These are phyloP conservation scores for Pichia sp. DNA, from an alignment of 1,139 yeast genomes.

Conservation along the genomic window DNA sequence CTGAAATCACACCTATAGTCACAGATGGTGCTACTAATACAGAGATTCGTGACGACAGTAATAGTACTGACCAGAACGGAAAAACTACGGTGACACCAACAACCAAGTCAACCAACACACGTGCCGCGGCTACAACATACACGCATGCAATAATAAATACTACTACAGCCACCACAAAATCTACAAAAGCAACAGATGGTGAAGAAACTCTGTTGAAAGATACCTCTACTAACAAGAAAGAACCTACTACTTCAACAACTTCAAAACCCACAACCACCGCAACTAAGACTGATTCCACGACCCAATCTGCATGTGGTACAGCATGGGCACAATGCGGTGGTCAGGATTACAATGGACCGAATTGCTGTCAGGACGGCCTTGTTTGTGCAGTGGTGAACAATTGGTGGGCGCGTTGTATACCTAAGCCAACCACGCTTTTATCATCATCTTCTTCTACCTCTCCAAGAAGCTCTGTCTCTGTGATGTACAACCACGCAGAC, in stretches of 20 bases:
- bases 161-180: background rate
- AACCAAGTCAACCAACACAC: background rate
- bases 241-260: slow-evolving; percentile 1
- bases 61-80: background rate
- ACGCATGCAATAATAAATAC: background rate
- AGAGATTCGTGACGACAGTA: too few relatives aligned
- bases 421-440: background rate
- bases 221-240: background rate
- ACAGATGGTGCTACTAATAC: too few relatives aligned
- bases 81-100: background rate
- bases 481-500: too few relatives aligned
- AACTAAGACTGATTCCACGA: background rate
- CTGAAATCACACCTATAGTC: too few relatives aligned
- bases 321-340: slow-evolving; percentile 31
- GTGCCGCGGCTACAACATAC: background rate
- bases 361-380: slow-evolving; percentile 26
- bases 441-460: background rate
- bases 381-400: slow-evolving; percentile 22
- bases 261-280: slow-evolving; percentile 4
- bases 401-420: slow-evolving; percentile 26
- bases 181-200: background rate
- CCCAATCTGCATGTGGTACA: slow-evolving; percentile 17
- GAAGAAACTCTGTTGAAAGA: background rate
- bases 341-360: slow-evolving; percentile 21
- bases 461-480: too few relatives aligned